These are phyloP conservation scores for Trametes maxima DNA, from an alignment of 768 basidiomycete genomes.

Conservation along the genomic window DNA sequence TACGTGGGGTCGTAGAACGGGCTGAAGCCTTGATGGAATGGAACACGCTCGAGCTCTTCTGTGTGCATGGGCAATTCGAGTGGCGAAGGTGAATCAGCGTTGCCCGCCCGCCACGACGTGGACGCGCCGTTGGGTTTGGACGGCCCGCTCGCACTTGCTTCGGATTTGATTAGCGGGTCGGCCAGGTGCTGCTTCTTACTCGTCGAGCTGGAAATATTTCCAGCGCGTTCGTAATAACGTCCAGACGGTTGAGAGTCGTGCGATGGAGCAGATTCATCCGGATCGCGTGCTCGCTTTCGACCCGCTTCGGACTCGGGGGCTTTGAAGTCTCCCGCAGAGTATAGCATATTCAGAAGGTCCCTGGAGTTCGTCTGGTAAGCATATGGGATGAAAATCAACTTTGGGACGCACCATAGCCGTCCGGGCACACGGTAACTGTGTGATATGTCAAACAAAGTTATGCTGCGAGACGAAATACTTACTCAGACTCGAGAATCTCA, in stretches of 20 bases:
- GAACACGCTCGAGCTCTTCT: slow-evolving; percentile 43
- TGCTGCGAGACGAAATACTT: not conserved
- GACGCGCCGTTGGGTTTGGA: no score
- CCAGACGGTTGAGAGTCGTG: not conserved
- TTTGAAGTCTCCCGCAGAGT: slow-evolving; percentile 4
- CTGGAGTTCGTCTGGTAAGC: not conserved
- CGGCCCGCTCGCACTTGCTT: no score
- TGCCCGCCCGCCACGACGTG: no score
- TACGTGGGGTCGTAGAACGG: not conserved
- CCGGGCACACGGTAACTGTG: not conserved
- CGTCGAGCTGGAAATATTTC: not conserved
- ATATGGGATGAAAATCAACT: not conserved
- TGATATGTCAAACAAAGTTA: not conserved
- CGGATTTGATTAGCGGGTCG: no score
- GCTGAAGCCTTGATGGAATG: slow-evolving; percentile 38
- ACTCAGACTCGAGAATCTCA: slow-evolving; percentile 18
- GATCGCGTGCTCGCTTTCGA: slow-evolving; percentile 1
- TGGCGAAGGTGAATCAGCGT: not conserved
- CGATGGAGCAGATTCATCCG: not conserved
- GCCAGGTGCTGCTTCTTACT: no score
- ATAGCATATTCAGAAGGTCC: not conserved
- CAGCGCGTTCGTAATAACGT: not conserved
- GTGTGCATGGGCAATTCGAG: slow-evolving; percentile 18
- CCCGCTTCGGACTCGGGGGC: not conserved
- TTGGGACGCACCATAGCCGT: not conserved